Conservation (phyloP, 2,329 filamentous ascomycete genomes). For the Pestalotiopsis sp. region DNA sequence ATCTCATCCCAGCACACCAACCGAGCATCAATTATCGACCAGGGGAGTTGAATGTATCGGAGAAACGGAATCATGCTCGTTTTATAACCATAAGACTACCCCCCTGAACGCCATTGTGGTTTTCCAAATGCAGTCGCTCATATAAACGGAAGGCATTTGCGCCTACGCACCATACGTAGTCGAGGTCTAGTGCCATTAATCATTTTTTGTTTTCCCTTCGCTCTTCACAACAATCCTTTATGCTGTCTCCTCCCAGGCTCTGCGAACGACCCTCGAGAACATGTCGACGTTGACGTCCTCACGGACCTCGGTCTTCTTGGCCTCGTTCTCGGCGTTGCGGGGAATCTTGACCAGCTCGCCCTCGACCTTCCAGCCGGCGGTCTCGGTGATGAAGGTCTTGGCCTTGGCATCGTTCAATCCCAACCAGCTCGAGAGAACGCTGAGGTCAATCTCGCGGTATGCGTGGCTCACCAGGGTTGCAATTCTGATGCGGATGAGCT, state of each 20-base stretch:
- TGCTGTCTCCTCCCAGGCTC: conserved; percentile 83
- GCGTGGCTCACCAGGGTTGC: conserved; percentile 82
- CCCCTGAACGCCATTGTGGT: conserved; percentile 7
- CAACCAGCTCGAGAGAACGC: conserved; percentile 74
- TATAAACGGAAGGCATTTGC: background rate
- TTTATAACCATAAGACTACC: conserved; percentile 5
- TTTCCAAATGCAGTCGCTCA: conserved; percentile 6
- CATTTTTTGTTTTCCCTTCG: background rate
- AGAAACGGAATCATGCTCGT: background rate
- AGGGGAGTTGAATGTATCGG: background rate
- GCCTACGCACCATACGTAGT: conserved; percentile 5
- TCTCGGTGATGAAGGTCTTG: conserved; percentile 78
- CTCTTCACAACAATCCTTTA: conserved; percentile 31
- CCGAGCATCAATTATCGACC: background rate
- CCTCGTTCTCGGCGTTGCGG: conserved; percentile 95
- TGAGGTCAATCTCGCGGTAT: conserved; percentile 71
- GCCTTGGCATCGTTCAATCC: conserved; percentile 69
- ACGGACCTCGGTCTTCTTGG: conserved; percentile 90
- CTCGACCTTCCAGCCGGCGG: conserved; percentile 84
- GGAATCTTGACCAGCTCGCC: conserved; percentile 73
- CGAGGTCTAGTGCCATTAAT: background rate
- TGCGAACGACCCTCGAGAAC: conserved; percentile 76
- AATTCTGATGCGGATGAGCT: conserved; percentile 87
- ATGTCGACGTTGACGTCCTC: conserved; percentile 94
- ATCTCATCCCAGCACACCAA: background rate